A percentile compares a stretch with the other conserved stretches of the same genome.
These are phyloP conservation scores for Yueomyces sp. DNA, from an alignment of 805 yeast species.

Conservation along the genomic window DNA sequence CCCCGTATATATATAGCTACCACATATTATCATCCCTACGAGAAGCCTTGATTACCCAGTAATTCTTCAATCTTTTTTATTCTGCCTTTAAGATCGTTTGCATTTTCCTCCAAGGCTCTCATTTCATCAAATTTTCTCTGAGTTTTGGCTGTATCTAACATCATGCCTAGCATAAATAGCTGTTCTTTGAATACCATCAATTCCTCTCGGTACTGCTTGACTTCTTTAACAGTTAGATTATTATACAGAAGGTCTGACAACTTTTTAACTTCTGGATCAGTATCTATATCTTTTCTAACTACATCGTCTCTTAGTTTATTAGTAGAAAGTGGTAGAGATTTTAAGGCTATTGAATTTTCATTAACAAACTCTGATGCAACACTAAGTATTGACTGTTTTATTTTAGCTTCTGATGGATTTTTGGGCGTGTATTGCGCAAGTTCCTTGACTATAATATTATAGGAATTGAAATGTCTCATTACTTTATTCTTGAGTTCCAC, in stretches of 20 bases:
- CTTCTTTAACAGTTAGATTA: conserved; percentile 35
- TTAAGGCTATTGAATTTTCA: conserved; percentile 49
- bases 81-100: conserved; percentile 41
- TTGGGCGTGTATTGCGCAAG: conserved; percentile 24
- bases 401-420: conserved; percentile 31
- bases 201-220: conserved; percentile 52
- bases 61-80: conserved; percentile 31
- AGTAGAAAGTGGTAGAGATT: conserved; percentile 34
- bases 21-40: background rate
- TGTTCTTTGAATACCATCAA: conserved; percentile 85
- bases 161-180: conserved; percentile 50
- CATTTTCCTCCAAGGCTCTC: conserved; percentile 40
- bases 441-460: conserved; percentile 37
- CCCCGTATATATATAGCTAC: background rate
- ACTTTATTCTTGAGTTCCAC: conserved; percentile 31
- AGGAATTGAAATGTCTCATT: conserved; percentile 35
- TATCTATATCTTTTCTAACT: conserved; percentile 3
- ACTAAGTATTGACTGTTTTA: conserved; percentile 42
- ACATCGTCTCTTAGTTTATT: conserved; percentile 15
- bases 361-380: conserved; percentile 51
- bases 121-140: conserved; percentile 71
- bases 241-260: conserved; percentile 11
- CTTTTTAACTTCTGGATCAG: conserved; percentile 6
- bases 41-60: conserved; percentile 45
- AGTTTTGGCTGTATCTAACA: conserved; percentile 48